Evolutionary conservation across 1,284 basidiomycete genomes (phyloP), one percentile per base, ranked within the genome.

Genomic region (Cutaneotrichosporon arboriforme): DNA sequence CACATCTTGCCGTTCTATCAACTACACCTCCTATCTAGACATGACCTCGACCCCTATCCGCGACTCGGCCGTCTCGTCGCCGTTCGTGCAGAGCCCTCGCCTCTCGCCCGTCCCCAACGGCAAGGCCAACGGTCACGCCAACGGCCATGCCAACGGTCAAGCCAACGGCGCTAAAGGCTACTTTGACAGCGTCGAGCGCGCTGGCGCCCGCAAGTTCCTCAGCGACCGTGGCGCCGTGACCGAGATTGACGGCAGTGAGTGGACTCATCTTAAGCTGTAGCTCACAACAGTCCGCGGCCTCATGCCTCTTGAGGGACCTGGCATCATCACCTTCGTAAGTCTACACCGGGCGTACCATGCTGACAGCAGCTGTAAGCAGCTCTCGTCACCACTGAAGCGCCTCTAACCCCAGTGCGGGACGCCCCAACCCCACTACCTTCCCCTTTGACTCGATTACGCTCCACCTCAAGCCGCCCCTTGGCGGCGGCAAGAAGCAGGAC

Each of bases 381-480:
- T 17, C 26, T 17, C 22, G n/a, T 22, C 23, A 4, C 35, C 35
- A 8, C 33, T 33, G n/a, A 14, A 15, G 26, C 31, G 9, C 26
- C 10, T 15, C 44, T 51, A 18, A 43, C 46, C 22, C n/a, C 49
- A 70, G 69, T 20, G 80, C 80, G 10, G 81, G 81, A 34, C 78
- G 79, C 75, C 94, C 94, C 22, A 94, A 94, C 69, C 81, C 86
- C n/a, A 76, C 80, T 4, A 88, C 89, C 15, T 97, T 97, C 76
- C 93, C 93, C 1, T 87, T 97, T 72, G 83, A 84, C 8, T 83
- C 83, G 1, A 75, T 96, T 60, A 82, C 80, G 26, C 66, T 81
- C 54, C 75, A 74, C 55, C 67, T 81, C 58, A 79, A 79, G 65
- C 70, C 77, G 15, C 69, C 72, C 10, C 62, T 74, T 18, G 69